Evolutionary conservation across 2,329 filamentous ascomycete genomes (phyloP).

Genomic region (Nemania serpens): DNA sequence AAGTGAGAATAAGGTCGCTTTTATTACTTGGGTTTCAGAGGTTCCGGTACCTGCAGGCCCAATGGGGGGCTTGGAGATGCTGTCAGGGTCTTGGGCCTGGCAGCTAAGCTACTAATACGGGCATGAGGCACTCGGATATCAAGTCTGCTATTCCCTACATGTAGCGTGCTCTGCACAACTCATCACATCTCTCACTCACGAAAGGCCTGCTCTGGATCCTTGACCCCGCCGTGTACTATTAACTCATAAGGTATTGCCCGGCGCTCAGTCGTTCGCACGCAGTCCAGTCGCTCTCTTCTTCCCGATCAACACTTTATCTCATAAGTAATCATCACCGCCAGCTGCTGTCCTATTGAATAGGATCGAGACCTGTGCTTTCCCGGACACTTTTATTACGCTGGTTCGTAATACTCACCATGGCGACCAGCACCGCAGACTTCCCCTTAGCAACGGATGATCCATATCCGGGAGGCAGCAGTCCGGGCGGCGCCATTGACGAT

Average conservation of each 20-base stretch:
- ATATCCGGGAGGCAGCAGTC: slow-evolving; percentile 39
- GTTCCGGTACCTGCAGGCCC: slow-evolving; percentile 25
- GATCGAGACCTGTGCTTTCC: neutral
- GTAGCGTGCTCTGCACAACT: slow-evolving; percentile 30
- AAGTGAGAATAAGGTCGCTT: slow-evolving; percentile 32
- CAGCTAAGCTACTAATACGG: slow-evolving; percentile 32
- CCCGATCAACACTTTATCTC: neutral
- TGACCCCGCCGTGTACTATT: slow-evolving; percentile 13
- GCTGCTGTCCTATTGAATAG: neutral
- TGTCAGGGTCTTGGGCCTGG: slow-evolving; percentile 14
- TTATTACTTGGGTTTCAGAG: slow-evolving; percentile 31
- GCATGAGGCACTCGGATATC: slow-evolving; percentile 30
- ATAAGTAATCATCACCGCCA: slow-evolving; percentile 5
- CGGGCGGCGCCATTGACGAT: slow-evolving; percentile 49
- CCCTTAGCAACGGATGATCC: slow-evolving; percentile 22
- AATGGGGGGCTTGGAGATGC: slow-evolving; percentile 26
- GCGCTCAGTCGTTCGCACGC: slow-evolving; percentile 3
- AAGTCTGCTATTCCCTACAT: slow-evolving; percentile 21
- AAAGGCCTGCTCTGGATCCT: slow-evolving; percentile 21
- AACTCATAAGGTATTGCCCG: slow-evolving; percentile 15
- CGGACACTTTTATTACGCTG: slow-evolving; percentile 7
- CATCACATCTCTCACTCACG: slow-evolving; percentile 33
- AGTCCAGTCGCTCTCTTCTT: slow-evolving; percentile 6
- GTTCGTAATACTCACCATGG: slow-evolving; percentile 19
- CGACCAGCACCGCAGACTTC: slow-evolving; percentile 21